These are phyloP conservation scores for Forsythia viridissima DNA, from an alignment of 257 asterid species.

Conservation along the genomic window DNA sequence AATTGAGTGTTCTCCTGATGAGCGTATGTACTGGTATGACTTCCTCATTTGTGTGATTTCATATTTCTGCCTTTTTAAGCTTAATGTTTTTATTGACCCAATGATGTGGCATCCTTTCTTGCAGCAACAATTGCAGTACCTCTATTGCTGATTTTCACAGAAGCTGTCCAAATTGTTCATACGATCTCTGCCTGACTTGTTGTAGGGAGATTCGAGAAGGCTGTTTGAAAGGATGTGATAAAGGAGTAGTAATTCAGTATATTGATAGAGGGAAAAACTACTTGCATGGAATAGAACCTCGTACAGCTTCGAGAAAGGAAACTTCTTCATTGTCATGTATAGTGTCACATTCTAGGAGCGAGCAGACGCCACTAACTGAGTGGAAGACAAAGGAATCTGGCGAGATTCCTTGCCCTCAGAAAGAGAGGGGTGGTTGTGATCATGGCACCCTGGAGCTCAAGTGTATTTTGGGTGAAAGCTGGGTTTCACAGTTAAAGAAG, in stretches of 20 bases:
- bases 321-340: neutral
- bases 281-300: constrained; percentile 29
- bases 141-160: constrained; percentile 64
- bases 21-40: constrained; percentile 57
- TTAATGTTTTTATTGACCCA: neutral
- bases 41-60: neutral
- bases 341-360: constrained; percentile 17
- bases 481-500: constrained; percentile 38
- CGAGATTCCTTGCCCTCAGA: constrained; percentile 58
- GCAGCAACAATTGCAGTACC: constrained; percentile 63
- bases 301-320: neutral
- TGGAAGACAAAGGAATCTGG: constrained; percentile 49
- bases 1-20: constrained; percentile 30
- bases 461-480: constrained; percentile 38
- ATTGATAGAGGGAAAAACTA: constrained; percentile 16
- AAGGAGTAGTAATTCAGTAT: constrained; percentile 28
- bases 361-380: constrained; percentile 32
- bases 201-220: constrained; percentile 62
- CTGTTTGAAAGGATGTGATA: constrained; percentile 34
- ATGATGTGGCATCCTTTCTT: constrained; percentile 6
- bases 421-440: constrained; percentile 61
- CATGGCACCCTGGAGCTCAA: constrained; percentile 40
- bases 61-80: neutral
- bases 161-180: constrained; percentile 60
- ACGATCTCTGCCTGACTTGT: constrained; percentile 67